Conservation (phyloP, 345 rosid species). For the Acer saccharum region DNA sequence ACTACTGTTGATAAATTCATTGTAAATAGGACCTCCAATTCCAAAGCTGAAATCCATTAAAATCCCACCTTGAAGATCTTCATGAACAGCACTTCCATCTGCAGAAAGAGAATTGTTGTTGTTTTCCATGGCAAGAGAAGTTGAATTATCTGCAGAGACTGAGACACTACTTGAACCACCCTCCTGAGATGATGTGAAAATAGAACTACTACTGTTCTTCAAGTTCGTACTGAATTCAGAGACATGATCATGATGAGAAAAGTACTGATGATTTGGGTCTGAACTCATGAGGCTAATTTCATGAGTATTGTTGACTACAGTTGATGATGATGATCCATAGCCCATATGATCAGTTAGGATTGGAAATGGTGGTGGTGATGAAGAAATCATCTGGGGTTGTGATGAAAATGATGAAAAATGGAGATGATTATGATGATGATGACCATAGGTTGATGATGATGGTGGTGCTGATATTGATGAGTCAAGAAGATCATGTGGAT, state of each 20-base stretch:
- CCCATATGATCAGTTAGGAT: slow-evolving; percentile 13
- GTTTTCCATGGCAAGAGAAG: slow-evolving; percentile 15
- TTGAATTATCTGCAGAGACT: slow-evolving; percentile 29
- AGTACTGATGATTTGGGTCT: slow-evolving; percentile 12
- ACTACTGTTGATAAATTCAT: slow-evolving; percentile 25
- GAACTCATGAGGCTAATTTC: slow-evolving; percentile 15
- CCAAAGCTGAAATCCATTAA: slow-evolving; percentile 29
- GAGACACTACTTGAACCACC: slow-evolving; percentile 27
- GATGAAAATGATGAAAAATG: slow-evolving; percentile 20
- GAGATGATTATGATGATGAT: neutral
- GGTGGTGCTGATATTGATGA: slow-evolving; percentile 5
- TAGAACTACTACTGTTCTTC: slow-evolving; percentile 9
- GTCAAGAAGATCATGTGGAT: neutral
- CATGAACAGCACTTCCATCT: neutral
- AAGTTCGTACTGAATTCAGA: slow-evolving; percentile 14
- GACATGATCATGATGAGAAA: slow-evolving; percentile 3
- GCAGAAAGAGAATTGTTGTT: too few relatives aligned
- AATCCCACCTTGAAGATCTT: slow-evolving; percentile 10
- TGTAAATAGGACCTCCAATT: slow-evolving; percentile 2
- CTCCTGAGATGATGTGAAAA: slow-evolving; percentile 21
- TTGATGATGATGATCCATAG: neutral
- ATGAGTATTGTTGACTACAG: neutral
- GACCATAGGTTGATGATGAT: neutral
- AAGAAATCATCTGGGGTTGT: slow-evolving; percentile 12
- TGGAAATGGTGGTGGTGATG: slow-evolving; percentile 14